A percentile compares a stretch with the other conserved stretches of the same genome.
Evolutionary conservation across 768 basidiomycete genomes (phyloP).

Genomic region (Hygrocybe punicea): DNA sequence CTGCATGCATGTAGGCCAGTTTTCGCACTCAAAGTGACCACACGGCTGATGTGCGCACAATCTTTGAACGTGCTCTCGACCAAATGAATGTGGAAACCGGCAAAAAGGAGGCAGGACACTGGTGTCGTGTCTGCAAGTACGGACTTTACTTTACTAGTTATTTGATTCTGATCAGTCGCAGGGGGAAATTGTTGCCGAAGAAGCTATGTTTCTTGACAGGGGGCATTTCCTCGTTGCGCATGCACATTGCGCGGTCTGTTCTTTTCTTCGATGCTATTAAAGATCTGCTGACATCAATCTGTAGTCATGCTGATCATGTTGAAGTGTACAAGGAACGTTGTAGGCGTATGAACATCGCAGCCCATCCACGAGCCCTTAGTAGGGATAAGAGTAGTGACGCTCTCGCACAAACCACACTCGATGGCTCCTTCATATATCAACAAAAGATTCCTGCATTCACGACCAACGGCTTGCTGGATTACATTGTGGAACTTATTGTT

Average conservation of each 20-base stretch:
- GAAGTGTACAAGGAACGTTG: conserved; percentile 12
- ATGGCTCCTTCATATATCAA: conserved; percentile 10
- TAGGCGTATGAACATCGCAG: conserved; percentile 7
- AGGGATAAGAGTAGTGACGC: neutral
- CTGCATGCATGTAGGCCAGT: too few species aligned
- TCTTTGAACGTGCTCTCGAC: conserved; percentile 5
- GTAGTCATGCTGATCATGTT: conserved; percentile 7
- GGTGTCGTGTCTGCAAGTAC: conserved; percentile 18
- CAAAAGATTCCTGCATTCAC: conserved; percentile 14
- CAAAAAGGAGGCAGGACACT: conserved; percentile 9
- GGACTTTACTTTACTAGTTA: neutral
- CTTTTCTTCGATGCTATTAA: too few species aligned
- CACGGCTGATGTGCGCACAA: conserved; percentile 6
- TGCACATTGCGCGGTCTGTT: too few species aligned
- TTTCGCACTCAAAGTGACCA: conserved; percentile 1
- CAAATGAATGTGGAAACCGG: conserved; percentile 11
- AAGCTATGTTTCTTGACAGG: too few species aligned
- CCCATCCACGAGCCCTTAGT: conserved; percentile 5
- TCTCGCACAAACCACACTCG: conserved; percentile 10
- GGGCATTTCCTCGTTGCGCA: too few species aligned
- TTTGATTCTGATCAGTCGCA: too few species aligned
- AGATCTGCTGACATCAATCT: too few species aligned
- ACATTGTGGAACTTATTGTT: conserved; percentile 21
- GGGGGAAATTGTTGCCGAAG: too few species aligned
- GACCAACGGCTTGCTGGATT: conserved; percentile 18